These are phyloP conservation scores for Auricularia cornea DNA, from an alignment of 768 basidiomycete species.

Conservation along the genomic window DNA sequence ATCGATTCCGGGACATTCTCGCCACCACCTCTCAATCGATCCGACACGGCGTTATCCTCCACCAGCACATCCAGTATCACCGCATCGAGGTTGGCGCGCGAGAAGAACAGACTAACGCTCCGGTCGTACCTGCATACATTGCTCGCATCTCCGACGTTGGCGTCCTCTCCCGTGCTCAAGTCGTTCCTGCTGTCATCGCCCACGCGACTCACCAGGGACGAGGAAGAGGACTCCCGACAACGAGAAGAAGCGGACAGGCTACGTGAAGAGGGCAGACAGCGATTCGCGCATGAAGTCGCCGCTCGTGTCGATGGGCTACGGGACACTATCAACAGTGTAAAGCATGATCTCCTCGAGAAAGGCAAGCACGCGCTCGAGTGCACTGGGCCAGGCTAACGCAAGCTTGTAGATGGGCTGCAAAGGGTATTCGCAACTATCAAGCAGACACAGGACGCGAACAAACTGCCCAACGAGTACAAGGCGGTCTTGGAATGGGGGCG, in stretches of 20 bases:
- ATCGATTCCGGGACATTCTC: not conserved
- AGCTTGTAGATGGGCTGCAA: constrained; percentile 68
- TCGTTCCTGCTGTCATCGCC: constrained; percentile 80
- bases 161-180: constrained; percentile 75
- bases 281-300: constrained; percentile 82
- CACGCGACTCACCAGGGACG: constrained; percentile 56
- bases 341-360: constrained; percentile 88
- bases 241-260: constrained; percentile 85
- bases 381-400: not conserved
- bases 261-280: constrained; percentile 78
- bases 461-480: constrained; percentile 75
- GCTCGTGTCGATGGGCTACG: constrained; percentile 78
- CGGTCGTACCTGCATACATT: constrained; percentile 85
- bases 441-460: constrained; percentile 62
- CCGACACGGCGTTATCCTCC: constrained; percentile 21
- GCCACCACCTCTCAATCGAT: constrained; percentile 1
- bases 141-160: constrained; percentile 60
- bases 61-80: constrained; percentile 16
- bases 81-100: constrained; percentile 57
- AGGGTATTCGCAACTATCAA: constrained; percentile 86
- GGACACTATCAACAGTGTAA: constrained; percentile 76
- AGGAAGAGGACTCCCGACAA: constrained; percentile 65
- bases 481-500: constrained; percentile 95
- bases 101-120: constrained; percentile 92
- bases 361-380: constrained; percentile 32